Base-by-base conservation (phyloP, 306 rosid species). In the Acacia acuminata region DNA sequence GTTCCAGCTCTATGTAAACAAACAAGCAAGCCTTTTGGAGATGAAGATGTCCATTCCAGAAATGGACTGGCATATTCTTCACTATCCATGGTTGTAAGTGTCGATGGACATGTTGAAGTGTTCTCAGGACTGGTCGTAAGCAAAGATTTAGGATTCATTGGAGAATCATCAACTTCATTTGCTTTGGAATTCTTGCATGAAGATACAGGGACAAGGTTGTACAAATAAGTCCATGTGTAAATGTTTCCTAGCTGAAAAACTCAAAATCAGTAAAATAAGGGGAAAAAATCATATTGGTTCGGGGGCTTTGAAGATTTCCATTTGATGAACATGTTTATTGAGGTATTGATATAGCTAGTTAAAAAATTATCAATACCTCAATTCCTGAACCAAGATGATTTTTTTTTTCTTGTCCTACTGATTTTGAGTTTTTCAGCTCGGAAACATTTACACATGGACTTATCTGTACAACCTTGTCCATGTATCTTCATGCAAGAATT, bases 31-130 rank as follows among this genome's bases (percentile, higher is more conserved):
- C 85, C 83, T 65, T 85, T 85, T 56, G 88, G 88, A 20, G 85
- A 16, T 36, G 22, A 45, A n/a, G 85, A 74, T 58, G 55, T 34
- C 61, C 82, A 85, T 15, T 13, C 19, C 10, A 19, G 25, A 78
- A 66, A 82, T 45, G 85, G 83, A 25, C 9, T 85, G 83, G 75
- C 78, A 43, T 85, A 77, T 73, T 80, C 83, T 61, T 77, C 88
- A 20, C 17, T 85, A 11, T 85, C 85, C 16, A 77, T 82, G 85
- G 88, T 81, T 45, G 85, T 85, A 85, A 77, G 85, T 55, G 85
- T 55, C 1, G 10, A 47, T 24, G 72, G 45, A 72, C 34, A 24
- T 11, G 38, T 50, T 40, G 83, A 64, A 80, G 4, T 12, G 42
- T 75, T 51, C 27, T 83, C 77, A 0, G 71, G 53, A 40, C 66